phyloP scores from a whole-genome alignment of 257 asterid species.

The Solanum lignicaule region DNA sequence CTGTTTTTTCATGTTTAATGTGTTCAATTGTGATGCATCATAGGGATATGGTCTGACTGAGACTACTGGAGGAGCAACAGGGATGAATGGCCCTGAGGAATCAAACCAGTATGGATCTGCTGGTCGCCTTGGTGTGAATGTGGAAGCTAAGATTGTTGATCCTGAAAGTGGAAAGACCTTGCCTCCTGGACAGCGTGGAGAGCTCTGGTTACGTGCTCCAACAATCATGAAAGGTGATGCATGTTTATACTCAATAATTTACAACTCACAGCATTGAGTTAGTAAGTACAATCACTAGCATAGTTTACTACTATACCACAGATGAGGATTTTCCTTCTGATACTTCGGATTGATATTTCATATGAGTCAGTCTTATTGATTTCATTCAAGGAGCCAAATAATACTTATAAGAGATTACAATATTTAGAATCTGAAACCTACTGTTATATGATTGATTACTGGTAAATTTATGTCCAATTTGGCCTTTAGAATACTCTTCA shows the following conservation, averaged over 20 bases:
- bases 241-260: background rate
- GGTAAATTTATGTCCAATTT: background rate
- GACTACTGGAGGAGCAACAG: slow-evolving; percentile 57
- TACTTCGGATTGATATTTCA: background rate
- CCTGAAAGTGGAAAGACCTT: slow-evolving; percentile 54
- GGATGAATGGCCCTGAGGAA: slow-evolving; percentile 54
- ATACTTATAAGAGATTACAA: background rate
- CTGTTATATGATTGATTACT: background rate
- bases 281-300: background rate
- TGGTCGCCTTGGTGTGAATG: slow-evolving; percentile 51
- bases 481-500: background rate
- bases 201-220: slow-evolving; percentile 81
- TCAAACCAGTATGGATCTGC: slow-evolving; percentile 50
- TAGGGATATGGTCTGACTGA: slow-evolving; percentile 95
- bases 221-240: slow-evolving; percentile 64
- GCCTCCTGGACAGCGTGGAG: slow-evolving; percentile 71
- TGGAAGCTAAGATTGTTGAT: slow-evolving; percentile 82
- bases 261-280: background rate
- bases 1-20: background rate
- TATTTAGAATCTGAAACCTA: background rate
- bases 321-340: background rate
- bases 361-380: background rate
- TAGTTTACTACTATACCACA: background rate
- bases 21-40: background rate
- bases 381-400: background rate